These are phyloP conservation scores for Sabuloglossum arenarium DNA, from an alignment of 495 filamentous ascomycete genomes.

Conservation along the genomic window DNA sequence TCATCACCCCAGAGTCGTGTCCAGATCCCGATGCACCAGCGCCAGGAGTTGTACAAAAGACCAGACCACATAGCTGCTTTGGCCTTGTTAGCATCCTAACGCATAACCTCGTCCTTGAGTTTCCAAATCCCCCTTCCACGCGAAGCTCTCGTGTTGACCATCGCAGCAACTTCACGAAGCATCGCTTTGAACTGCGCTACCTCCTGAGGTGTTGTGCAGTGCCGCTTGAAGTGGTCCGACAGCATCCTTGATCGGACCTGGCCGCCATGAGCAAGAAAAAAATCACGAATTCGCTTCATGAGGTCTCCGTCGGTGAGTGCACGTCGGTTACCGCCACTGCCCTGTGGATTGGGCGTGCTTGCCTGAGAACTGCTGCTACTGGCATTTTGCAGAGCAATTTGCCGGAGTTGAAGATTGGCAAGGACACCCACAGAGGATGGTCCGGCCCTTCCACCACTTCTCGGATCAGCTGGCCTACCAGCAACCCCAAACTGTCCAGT, in stretches of 20 bases:
- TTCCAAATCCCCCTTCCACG: slow-evolving; percentile 37
- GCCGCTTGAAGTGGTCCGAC: slow-evolving; percentile 61
- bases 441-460: slow-evolving; percentile 12
- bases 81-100: background rate
- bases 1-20: too few relatives aligned
- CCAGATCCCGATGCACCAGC: too few relatives aligned
- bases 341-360: slow-evolving; percentile 9
- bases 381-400: slow-evolving; percentile 21
- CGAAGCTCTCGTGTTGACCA: slow-evolving; percentile 27
- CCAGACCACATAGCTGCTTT: too few relatives aligned
- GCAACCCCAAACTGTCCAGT: slow-evolving; percentile 63
- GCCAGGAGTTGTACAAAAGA: too few relatives aligned
- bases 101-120: slow-evolving; percentile 35
- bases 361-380: background rate
- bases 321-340: slow-evolving; percentile 15
- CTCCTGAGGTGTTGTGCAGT: slow-evolving; percentile 29
- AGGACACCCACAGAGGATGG: slow-evolving; percentile 35
- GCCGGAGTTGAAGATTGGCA: slow-evolving; percentile 34
- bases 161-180: slow-evolving; percentile 33
- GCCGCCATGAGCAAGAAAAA: slow-evolving; percentile 48
- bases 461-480: slow-evolving; percentile 29
- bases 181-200: slow-evolving; percentile 43
- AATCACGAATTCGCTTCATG: slow-evolving; percentile 51
- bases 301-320: slow-evolving; percentile 30
- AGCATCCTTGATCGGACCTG: slow-evolving; percentile 51